Base-by-base conservation (phyloP, 2,329 filamentous ascomycete genomes). In the Nigrospora osmanthi region DNA sequence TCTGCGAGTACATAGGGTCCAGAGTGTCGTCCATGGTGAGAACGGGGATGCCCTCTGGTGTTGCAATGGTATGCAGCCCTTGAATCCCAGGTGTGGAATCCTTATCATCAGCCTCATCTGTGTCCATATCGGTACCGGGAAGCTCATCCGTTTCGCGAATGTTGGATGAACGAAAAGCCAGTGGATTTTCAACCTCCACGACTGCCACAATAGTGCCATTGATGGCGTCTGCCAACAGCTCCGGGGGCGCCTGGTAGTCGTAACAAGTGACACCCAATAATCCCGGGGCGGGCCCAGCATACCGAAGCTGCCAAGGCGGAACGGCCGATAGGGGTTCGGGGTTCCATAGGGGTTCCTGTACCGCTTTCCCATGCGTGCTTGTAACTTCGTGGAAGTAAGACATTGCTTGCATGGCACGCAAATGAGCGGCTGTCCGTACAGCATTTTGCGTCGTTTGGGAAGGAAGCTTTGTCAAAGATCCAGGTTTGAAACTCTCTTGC, bases 381-480 rank as follows among this genome's bases (percentile, higher is more conserved):
- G 40, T 31, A 36, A 51, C 42, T 39, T 28, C 44, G 57, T 91
- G 87, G 55, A 91, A 88, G 54, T 90, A 91, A 0, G 85, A 83
- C 73, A 89, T 82, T n/a, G 75, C 79, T 53, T 89, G 85, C 83
- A 91, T 89, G 6, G 76, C 74, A 42, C 85, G 70, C 3, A 87
- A 63, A 49, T 90, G 81, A 0, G 78, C 72, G 0, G 84, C 75
- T 11, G 81, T 85, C 34, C 82, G 70, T 3, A 75, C 67, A 1
- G 70, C 70, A 35, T 70, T 69, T 35, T 80, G 75, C n/a, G 70
- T 71, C 10, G 72, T 62, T 52, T 82, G 76, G 1, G 83, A 82
- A 6, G 81, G 75, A 5, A 89, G 64, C 31, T 37, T 31, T 6
- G 70, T 67, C 35, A 68, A 64, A 38, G 85, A 69, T 0, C 64